A percentile compares a stretch with the other conserved stretches of the same genome.
These are phyloP conservation scores for Gossypium australe DNA, from an alignment of 345 rosid genomes.

Conservation along the genomic window DNA sequence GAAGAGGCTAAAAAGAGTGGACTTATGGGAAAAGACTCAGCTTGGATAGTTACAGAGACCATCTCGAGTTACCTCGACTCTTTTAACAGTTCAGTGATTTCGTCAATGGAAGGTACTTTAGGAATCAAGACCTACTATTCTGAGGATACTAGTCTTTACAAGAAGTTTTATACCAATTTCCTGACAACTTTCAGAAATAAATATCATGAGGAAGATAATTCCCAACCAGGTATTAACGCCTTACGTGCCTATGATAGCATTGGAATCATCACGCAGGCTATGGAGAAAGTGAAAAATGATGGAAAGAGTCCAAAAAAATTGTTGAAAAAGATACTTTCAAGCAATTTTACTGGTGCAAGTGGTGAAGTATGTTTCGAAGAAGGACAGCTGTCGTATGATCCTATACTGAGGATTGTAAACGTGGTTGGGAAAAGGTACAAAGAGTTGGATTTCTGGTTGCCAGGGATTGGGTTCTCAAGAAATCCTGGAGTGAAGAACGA, in stretches of 20 bases:
- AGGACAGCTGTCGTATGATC: slow-evolving; percentile 10
- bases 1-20: slow-evolving; percentile 36
- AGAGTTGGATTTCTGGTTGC: slow-evolving; percentile 38
- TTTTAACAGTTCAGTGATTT: slow-evolving; percentile 28
- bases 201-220: slow-evolving; percentile 25
- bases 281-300: slow-evolving; percentile 1
- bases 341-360: slow-evolving; percentile 36
- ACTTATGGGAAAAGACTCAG: slow-evolving; percentile 33
- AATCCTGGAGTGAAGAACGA: neutral
- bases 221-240: slow-evolving; percentile 31
- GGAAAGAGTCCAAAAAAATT: slow-evolving; percentile 2
- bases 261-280: slow-evolving; percentile 10
- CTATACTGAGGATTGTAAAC: slow-evolving; percentile 28
- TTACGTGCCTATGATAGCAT: slow-evolving; percentile 42
- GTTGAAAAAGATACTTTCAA: slow-evolving; percentile 16
- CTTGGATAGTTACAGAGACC: slow-evolving; percentile 39
- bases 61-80: slow-evolving; percentile 32
- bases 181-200: slow-evolving; percentile 8
- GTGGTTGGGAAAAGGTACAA: slow-evolving; percentile 37
- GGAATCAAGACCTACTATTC: slow-evolving; percentile 35
- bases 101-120: slow-evolving; percentile 42
- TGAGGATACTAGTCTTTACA: slow-evolving; percentile 8
- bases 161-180: slow-evolving; percentile 25
- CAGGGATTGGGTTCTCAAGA: slow-evolving; percentile 26
- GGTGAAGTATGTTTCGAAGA: slow-evolving; percentile 31